phyloP scores from a whole-genome alignment of 2,329 filamentous ascomycete genomes.

The Colletotrichum sp. region DNA sequence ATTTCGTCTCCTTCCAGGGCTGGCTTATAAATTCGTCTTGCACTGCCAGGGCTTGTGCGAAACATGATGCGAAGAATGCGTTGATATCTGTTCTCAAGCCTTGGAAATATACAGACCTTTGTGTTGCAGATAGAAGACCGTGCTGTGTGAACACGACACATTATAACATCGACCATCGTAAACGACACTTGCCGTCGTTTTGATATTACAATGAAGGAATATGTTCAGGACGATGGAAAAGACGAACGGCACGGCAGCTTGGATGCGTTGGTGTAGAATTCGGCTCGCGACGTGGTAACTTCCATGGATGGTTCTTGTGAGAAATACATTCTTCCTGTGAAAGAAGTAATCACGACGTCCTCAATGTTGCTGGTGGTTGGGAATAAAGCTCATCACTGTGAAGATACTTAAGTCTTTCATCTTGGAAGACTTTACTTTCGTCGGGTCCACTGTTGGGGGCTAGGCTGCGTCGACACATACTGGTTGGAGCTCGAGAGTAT shows the following conservation, averaged over 20 bases:
- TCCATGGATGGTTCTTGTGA: neutral
- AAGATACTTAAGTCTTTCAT: neutral
- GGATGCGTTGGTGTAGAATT: neutral
- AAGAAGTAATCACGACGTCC: no score
- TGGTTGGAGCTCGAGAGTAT: neutral
- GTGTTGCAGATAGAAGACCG: neutral
- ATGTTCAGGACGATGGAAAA: neutral
- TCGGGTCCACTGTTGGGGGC: neutral
- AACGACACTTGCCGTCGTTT: neutral
- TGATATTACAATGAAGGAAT: fast-evolving
- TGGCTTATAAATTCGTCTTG: neutral
- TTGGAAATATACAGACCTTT: neutral
- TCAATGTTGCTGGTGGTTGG: neutral
- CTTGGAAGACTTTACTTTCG: neutral
- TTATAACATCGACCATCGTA: no score
- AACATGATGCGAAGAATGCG: neutral
- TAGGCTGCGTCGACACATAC: fast-evolving
- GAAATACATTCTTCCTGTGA: neutral
- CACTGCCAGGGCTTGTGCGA: neutral
- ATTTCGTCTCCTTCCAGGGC: fast-evolving
- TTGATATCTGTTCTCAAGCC: no score
- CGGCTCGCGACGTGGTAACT: neutral
- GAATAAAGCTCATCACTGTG: neutral
- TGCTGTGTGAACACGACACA: neutral
- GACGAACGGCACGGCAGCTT: neutral